Base-by-base conservation (phyloP, 2,329 filamentous ascomycete genomes). In the Hypoxylon sp. region DNA sequence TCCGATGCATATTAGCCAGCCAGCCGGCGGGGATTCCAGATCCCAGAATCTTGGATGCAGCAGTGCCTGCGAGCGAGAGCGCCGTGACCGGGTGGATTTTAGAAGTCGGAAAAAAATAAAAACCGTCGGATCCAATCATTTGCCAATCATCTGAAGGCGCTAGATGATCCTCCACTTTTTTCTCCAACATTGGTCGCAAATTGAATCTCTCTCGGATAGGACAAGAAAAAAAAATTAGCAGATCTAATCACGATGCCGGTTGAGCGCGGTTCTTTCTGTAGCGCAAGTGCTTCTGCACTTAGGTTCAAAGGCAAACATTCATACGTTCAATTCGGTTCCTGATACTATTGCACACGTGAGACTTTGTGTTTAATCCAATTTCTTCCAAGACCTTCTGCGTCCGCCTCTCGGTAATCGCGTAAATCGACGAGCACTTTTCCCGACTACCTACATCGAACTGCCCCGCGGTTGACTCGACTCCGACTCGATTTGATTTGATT, bases 161-260 rank as follows among this genome's bases (percentile, higher is more conserved):
- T 39, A 56, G 29, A 2, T 37, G 37, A 0, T 29, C 29, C 57
- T 51, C 69, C 69, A 71, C 68, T 65, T 64, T 66, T 14, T 63
- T 48, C 66, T 67, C 66, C 59, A 69, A 67, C 55, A 14, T 67
- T 65, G 47, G 69, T 62, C 60, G 68, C 65, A 71, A 71, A 69
- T 39, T 35, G 47, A 64, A 52, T 63, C 48, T 48, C 59, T 47
- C 46, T 42, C 47, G 26, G 48, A 47, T n/a, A 33, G 39, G 44
- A 66, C 55, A 70, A 46, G 51, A 67, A 71, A 71, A 68, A 70
- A 69, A 63, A 64, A 58, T 61, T 63, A 63, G 31, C 60, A 54
- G 53, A 48, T 58, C 58, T 62, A 62, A 66, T 58, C 68, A 69
- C 50, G 68, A 71, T 71, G 68, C 62, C 33, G 56, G 59, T 62